Conservation (phyloP, 2,329 filamentous ascomycete genomes). For the Colletotrichum euphorbiae region DNA sequence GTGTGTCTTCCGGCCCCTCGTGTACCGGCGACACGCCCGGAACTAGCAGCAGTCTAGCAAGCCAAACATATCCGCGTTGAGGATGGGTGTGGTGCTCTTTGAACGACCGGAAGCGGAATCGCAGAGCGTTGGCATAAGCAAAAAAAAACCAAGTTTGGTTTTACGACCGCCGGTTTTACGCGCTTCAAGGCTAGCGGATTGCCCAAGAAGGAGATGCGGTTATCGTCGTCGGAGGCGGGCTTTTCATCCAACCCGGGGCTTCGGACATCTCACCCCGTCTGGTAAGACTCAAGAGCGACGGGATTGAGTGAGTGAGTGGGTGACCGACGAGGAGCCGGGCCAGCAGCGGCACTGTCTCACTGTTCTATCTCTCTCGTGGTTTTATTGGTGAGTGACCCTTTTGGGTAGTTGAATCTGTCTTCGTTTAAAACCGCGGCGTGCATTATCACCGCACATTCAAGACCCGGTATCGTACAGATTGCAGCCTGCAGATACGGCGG, state of each 20-base stretch:
- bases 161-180: not conserved
- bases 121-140: not conserved
- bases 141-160: not conserved
- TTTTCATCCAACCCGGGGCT: not conserved
- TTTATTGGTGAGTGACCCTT: no score
- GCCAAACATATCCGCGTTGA: constrained; percentile 7
- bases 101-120: not conserved
- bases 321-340: not conserved
- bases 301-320: no score
- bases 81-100: constrained; percentile 9
- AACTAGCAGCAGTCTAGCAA: not conserved
- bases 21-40: constrained; percentile 3
- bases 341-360: not conserved
- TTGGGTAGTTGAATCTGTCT: no score
- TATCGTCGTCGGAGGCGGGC: constrained; percentile 7
- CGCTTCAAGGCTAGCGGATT: not conserved
- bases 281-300: not conserved
- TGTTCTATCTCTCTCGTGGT: not conserved
- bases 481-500: constrained; percentile 18
- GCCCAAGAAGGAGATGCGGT: not conserved
- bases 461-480: constrained; percentile 11
- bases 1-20: constrained; percentile 6
- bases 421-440: not conserved
- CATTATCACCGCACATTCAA: constrained; percentile 1
- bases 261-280: constrained; percentile 2